phyloP scores from a whole-genome alignment of 2,329 filamentous ascomycete genomes.

The Calonectria pseudoreteaudii region DNA sequence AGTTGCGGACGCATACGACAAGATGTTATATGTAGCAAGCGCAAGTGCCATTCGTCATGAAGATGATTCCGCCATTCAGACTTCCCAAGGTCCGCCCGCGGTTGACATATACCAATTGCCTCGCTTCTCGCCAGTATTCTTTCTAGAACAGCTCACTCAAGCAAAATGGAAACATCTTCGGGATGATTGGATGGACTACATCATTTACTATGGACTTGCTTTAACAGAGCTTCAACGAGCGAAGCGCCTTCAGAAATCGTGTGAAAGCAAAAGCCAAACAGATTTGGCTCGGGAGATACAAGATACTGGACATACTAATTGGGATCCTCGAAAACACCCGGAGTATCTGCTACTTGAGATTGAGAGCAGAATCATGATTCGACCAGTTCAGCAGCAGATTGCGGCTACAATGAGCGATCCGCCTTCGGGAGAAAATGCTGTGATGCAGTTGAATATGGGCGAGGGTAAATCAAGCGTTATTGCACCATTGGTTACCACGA shows the following conservation, averaged over 20 bases:
- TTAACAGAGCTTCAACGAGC: slow-evolving; percentile 57
- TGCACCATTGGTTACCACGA: slow-evolving; percentile 69
- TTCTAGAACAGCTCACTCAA: slow-evolving; percentile 49
- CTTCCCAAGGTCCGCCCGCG: not conserved
- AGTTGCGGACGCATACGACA: not conserved
- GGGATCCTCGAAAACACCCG: slow-evolving; percentile 63
- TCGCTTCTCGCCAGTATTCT: slow-evolving; percentile 47
- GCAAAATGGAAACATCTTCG: slow-evolving; percentile 42
- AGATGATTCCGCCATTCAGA: not conserved
- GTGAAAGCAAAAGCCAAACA: slow-evolving; percentile 29
- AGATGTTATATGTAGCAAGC: not conserved
- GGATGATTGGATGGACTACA: slow-evolving; percentile 46
- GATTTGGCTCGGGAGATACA: slow-evolving; percentile 55
- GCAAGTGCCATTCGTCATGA: not conserved
- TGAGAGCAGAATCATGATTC: slow-evolving; percentile 71
- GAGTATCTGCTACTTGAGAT: slow-evolving; percentile 75
- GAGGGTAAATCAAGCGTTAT: slow-evolving; percentile 79
- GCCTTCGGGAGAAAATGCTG: slow-evolving; percentile 54
- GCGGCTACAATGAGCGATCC: slow-evolving; percentile 67
- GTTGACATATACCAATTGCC: slow-evolving; percentile 27
- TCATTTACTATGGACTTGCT: slow-evolving; percentile 55
- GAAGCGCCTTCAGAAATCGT: slow-evolving; percentile 49
- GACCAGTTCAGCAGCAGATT: slow-evolving; percentile 69
- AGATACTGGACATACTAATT: slow-evolving; percentile 67
- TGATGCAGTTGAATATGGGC: slow-evolving; percentile 79